Conservation (phyloP, 2,329 filamentous ascomycete genomes). For the Rhinocladiella mackenziei region DNA sequence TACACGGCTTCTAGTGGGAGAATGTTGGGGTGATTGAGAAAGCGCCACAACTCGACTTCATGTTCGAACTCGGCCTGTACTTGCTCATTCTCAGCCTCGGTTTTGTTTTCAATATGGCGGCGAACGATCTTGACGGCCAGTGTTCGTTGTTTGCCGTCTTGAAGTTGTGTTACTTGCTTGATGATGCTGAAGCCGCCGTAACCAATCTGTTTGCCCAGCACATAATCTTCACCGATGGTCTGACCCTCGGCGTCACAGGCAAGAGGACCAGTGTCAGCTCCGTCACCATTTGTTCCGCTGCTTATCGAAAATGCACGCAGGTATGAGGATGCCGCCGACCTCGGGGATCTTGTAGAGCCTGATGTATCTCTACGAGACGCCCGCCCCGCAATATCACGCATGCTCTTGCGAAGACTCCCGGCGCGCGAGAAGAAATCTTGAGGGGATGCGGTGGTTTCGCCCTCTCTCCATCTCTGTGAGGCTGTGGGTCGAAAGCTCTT, state of each 20-base stretch:
- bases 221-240: slow-evolving; percentile 62
- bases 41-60: slow-evolving; percentile 65
- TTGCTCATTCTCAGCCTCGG: slow-evolving; percentile 60
- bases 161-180: slow-evolving; percentile 63
- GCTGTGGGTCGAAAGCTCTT: slow-evolving; percentile 25
- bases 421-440: slow-evolving; percentile 31
- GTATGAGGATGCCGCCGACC: slow-evolving; percentile 57
- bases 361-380: slow-evolving; percentile 25
- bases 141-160: slow-evolving; percentile 49
- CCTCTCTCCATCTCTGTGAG: slow-evolving; percentile 29
- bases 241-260: slow-evolving; percentile 65
- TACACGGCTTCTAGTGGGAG: slow-evolving; percentile 61
- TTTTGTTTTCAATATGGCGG: slow-evolving; percentile 53
- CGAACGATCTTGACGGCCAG: slow-evolving; percentile 65
- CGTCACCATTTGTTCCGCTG: slow-evolving; percentile 34
- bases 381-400: slow-evolving; percentile 18
- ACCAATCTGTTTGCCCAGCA: slow-evolving; percentile 63
- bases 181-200: slow-evolving; percentile 64
- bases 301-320: slow-evolving; percentile 49
- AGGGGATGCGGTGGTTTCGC: slow-evolving; percentile 36
- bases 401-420: slow-evolving; percentile 27
- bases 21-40: slow-evolving; percentile 59
- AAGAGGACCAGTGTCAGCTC: slow-evolving; percentile 32
- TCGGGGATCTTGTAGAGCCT: slow-evolving; percentile 47
- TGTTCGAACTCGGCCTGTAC: slow-evolving; percentile 65